Evolutionary conservation across 2,329 filamentous ascomycete species (phyloP).

Genomic region (Aschersonia sp.): DNA sequence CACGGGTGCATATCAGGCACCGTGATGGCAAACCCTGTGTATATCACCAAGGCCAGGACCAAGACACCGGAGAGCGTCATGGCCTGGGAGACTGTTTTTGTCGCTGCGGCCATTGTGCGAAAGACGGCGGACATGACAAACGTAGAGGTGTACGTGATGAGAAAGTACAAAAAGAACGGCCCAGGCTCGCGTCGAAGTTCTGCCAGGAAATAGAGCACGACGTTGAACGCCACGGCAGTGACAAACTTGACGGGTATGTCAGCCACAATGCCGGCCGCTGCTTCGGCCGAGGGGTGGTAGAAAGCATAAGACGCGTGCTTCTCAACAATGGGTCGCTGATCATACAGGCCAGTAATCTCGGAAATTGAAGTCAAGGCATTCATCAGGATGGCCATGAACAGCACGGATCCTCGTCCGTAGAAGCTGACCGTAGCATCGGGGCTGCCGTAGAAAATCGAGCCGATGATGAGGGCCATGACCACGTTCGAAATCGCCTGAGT

Average conservation of each 20-base stretch:
- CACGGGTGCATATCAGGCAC: constrained; percentile 50
- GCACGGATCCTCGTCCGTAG: constrained; percentile 36
- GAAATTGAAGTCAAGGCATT: constrained; percentile 43
- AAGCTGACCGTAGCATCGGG: constrained; percentile 35
- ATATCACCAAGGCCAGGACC: constrained; percentile 44
- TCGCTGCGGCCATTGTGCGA: constrained; percentile 56
- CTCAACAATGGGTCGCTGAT: constrained; percentile 31
- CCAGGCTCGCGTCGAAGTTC: constrained; percentile 41
- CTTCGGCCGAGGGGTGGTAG: constrained; percentile 37
- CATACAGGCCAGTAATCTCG: constrained; percentile 33
- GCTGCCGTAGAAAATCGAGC: constrained; percentile 42
- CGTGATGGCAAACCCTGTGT: constrained; percentile 41
- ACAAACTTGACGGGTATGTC: constrained; percentile 45
- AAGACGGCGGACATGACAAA: constrained; percentile 67
- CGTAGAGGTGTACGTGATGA: constrained; percentile 53
- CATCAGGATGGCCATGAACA: constrained; percentile 46
- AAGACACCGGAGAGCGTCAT: constrained; percentile 37
- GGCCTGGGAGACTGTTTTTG: constrained; percentile 47
- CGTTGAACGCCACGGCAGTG: constrained; percentile 33
- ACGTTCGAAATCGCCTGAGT: constrained; percentile 31
- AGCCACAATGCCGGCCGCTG: constrained; percentile 35
- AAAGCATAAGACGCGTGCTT: constrained; percentile 34
- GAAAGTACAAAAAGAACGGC: constrained; percentile 62
- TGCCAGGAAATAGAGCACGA: constrained; percentile 43
- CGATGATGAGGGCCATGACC: constrained; percentile 44